phyloP scores from a whole-genome alignment of 495 filamentous ascomycete genomes.

The Neurospora sublineolata region DNA sequence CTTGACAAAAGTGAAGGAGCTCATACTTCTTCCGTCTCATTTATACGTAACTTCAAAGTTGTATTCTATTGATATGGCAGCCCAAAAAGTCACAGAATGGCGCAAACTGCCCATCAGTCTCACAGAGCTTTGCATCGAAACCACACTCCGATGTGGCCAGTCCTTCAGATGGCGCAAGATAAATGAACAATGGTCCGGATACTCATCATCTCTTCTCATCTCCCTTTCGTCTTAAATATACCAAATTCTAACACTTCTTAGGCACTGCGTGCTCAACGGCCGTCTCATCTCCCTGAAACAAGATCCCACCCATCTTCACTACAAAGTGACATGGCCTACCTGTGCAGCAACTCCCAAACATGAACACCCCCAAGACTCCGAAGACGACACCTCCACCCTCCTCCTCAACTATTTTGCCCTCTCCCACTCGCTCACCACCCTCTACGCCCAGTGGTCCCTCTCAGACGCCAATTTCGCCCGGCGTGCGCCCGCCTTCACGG shows the following conservation, averaged over 20 bases:
- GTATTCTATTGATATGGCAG: conserved; percentile 15
- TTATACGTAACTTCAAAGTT: not conserved
- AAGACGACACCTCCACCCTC: conserved; percentile 54
- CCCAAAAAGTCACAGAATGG: conserved; percentile 50
- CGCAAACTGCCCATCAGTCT: conserved; percentile 68
- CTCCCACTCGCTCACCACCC: conserved; percentile 50
- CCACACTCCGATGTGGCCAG: conserved; percentile 81
- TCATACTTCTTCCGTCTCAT: not conserved
- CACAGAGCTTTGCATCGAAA: conserved; percentile 79
- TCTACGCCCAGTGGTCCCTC: conserved; percentile 82
- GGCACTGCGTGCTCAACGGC: conserved; percentile 74
- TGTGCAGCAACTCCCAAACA: conserved; percentile 11
- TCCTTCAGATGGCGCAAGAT: conserved; percentile 89
- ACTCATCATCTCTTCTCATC: not conserved
- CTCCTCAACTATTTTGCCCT: conserved; percentile 78
- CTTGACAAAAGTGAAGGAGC: too few species aligned
- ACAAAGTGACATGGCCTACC: conserved; percentile 53
- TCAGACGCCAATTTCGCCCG: conserved; percentile 83
- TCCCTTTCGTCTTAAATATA: not conserved
- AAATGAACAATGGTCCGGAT: conserved; percentile 62
- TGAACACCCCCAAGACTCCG: conserved; percentile 8
- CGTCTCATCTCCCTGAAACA: conserved; percentile 77
- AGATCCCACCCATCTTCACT: conserved; percentile 68
- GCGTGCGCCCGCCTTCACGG: conserved; percentile 76
- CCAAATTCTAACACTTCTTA: conserved; percentile 18